Evolutionary conservation across 371 early-diverging fungal genomes (phyloP).

Genomic region (Saksenaea oblongispora): DNA sequence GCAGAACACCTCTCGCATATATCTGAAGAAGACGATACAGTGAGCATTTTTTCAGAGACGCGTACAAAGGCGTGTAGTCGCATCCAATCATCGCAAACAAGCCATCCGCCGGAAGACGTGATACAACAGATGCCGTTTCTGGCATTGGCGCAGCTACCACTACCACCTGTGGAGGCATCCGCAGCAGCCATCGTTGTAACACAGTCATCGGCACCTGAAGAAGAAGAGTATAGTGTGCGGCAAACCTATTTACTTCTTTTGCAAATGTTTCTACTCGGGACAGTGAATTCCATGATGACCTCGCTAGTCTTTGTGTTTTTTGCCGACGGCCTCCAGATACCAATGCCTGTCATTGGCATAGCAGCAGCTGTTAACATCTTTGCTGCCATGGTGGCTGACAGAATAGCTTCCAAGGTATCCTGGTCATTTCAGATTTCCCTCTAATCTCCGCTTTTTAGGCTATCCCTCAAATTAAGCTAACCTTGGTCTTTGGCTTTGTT

Average conservation of each 20-base stretch:
- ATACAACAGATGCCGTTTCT: constrained; percentile 16
- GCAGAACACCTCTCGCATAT: constrained; percentile 26
- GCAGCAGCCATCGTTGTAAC: constrained; percentile 14
- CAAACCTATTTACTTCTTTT: constrained; percentile 9
- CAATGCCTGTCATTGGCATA: constrained; percentile 24
- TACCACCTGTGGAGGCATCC: constrained; percentile 19
- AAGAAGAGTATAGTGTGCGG: neutral
- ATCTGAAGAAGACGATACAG: constrained; percentile 21
- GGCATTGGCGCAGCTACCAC: constrained; percentile 17
- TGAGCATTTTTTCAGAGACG: neutral
- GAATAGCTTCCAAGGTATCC: constrained; percentile 7
- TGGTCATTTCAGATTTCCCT: no score
- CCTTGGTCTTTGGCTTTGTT: constrained; percentile 8
- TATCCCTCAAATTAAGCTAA: constrained; percentile 7
- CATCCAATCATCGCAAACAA: neutral
- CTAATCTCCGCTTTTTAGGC: constrained; percentile 6
- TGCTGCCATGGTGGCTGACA: constrained; percentile 9
- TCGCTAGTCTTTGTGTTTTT: constrained; percentile 16
- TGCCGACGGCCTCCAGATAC: constrained; percentile 17
- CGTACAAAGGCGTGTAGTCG: neutral
- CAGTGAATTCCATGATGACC: constrained; percentile 19
- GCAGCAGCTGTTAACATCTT: constrained; percentile 9
- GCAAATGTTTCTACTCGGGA: constrained; percentile 9
- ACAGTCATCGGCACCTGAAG: neutral
- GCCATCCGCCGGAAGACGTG: neutral